Conservation (phyloP, 768 basidiomycete genomes). For the Suillus lakei region DNA sequence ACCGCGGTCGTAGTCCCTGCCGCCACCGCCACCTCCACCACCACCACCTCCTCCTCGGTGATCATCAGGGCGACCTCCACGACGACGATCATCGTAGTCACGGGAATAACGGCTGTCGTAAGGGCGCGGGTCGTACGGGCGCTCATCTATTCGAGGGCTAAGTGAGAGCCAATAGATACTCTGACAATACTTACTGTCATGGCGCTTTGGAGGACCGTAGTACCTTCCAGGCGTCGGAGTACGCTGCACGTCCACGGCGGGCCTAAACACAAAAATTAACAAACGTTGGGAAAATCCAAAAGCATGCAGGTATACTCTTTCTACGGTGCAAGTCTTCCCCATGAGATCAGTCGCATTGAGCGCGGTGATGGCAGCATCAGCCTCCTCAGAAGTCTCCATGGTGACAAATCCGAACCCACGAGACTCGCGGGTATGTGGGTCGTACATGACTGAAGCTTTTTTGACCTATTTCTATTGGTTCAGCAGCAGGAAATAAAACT, state of each 20-base stretch:
- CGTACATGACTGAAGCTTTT: conserved; percentile 74
- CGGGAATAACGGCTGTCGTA: conserved; percentile 88
- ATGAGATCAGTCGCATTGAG: conserved; percentile 84
- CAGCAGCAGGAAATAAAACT: neutral
- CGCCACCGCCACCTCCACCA: conserved; percentile 32
- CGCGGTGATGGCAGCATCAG: conserved; percentile 87
- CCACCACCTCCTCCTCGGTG: conserved; percentile 51
- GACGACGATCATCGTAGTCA: conserved; percentile 58
- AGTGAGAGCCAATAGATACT: conserved; percentile 11
- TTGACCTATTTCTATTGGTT: conserved; percentile 43
- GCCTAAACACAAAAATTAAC: conserved; percentile 53
- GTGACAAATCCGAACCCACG: conserved; percentile 91
- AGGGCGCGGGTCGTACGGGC: conserved; percentile 90
- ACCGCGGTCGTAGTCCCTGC: conserved; percentile 35
- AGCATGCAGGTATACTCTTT: conserved; percentile 58
- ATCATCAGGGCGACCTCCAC: conserved; percentile 49
- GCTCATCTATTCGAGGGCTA: conserved; percentile 56
- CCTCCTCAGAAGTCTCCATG: conserved; percentile 84
- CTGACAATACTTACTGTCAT: conserved; percentile 52
- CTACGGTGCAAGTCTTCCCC: conserved; percentile 89
- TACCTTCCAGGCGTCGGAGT: conserved; percentile 95
- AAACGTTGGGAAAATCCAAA: conserved; percentile 6
- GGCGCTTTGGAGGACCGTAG: conserved; percentile 89
- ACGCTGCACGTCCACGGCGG: conserved; percentile 85
- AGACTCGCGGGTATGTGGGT: conserved; percentile 72